Evolutionary conservation across 352 stramenopile species (phyloP).

Genomic region (Phytophthora cryptogea): DNA sequence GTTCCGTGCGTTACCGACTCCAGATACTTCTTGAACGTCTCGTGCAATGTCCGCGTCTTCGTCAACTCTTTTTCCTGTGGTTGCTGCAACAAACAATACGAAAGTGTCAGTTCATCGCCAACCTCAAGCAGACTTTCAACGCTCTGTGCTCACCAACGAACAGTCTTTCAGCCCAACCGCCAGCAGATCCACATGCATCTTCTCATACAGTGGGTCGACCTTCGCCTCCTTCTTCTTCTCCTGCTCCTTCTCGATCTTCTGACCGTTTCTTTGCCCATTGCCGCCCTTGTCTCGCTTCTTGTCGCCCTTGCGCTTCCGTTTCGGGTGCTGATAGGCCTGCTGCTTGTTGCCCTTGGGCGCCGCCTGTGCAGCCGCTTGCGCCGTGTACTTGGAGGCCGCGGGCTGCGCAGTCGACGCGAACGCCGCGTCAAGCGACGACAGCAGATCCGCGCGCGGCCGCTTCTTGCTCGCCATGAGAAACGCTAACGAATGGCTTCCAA

Average conservation of each 20-base stretch:
- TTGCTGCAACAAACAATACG: slow-evolving; percentile 24
- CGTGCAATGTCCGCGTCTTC: slow-evolving; percentile 30
- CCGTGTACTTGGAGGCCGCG: slow-evolving; percentile 69
- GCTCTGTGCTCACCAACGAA: slow-evolving; percentile 48
- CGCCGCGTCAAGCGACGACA: slow-evolving; percentile 75
- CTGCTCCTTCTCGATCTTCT: slow-evolving; percentile 7
- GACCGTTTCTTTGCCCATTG: slow-evolving; percentile 11
- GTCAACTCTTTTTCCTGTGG: slow-evolving; percentile 27
- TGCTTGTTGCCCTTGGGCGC: slow-evolving; percentile 41
- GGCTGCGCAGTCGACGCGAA: slow-evolving; percentile 48
- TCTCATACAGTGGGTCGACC: slow-evolving; percentile 59
- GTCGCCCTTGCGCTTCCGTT: slow-evolving; percentile 55
- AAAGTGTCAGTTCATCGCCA: slow-evolving; percentile 3
- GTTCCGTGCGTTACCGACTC: slow-evolving; percentile 29
- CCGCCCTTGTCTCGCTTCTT: slow-evolving; percentile 20
- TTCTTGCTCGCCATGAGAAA: slow-evolving; percentile 55
- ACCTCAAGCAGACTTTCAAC: not conserved
- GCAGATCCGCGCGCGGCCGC: slow-evolving; percentile 67
- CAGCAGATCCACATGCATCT: slow-evolving; percentile 51
- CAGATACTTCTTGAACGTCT: slow-evolving; percentile 56
- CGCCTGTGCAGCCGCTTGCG: slow-evolving; percentile 53
- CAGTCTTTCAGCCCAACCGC: slow-evolving; percentile 69
- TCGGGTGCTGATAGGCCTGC: slow-evolving; percentile 73
- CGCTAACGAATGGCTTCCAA: slow-evolving; percentile 11
- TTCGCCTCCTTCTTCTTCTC: slow-evolving; percentile 16